Base-by-base conservation (phyloP, 306 rosid genomes). In the Trichosanthes truncata region DNA sequence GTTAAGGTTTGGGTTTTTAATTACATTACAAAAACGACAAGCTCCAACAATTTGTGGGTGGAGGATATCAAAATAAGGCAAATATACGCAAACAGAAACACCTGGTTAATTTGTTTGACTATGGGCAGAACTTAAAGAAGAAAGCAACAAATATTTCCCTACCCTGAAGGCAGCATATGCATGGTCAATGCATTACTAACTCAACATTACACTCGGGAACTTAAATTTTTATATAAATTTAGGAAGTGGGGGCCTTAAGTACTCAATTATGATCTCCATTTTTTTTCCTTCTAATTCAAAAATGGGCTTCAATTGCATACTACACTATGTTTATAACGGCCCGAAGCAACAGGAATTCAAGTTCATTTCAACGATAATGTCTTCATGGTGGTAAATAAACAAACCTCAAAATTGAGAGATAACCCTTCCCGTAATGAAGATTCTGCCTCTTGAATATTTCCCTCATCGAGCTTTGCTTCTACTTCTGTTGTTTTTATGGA, bases 401-500 rank as follows among this genome's bases (percentile, higher is more conserved):
- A 43, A 25, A 91, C 99, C 99, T 95, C 97, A 66, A 80, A 91
- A 85, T 84, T 95, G 87, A 95, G 87, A 0, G 97, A 92, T 82
- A 95, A 83, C 23, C 99, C 99, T 31, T 95, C 97, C 61, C 90
- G 85, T 81, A 95, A 80, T 13, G 99, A 86, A 7, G 91, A 76
- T 83, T 95, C 99, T 0, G 99, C 99, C 81, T 88, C 97, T 81
- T 93, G 88, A 84, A 93, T 90, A 71, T 95, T 91, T 77, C 99
- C 99, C 85, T 91, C 89, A 75, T 93, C 97, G 5, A 95, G 96
- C 84, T 88, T 93, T 14, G 93, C 97, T 79, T 91, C 96, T 68
- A 93, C 88, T 65, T 89, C 99, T 0, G 88, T 35, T 21, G 94
- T 67, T 26, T 80, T 78, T 81, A 93, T 83, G 84, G 80, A 66